Evolutionary conservation across 495 filamentous ascomycete genomes (phyloP).

Genomic region (Rhypophila decipiens): DNA sequence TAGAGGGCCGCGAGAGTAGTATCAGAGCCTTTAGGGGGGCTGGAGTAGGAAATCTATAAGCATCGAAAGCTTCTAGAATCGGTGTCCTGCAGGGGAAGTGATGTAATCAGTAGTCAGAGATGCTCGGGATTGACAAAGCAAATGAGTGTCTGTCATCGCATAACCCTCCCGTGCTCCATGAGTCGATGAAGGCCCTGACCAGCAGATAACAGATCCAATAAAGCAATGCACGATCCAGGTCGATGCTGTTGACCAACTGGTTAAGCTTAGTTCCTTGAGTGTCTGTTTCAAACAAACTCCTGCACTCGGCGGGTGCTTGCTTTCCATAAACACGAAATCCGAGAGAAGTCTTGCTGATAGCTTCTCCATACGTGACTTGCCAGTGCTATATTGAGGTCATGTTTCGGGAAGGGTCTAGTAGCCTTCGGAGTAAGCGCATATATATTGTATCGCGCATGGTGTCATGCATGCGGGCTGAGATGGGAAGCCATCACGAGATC

Average conservation of each 20-base stretch:
- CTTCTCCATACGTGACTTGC: too few relatives aligned
- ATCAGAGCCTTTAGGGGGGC: too few relatives aligned
- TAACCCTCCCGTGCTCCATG: too few relatives aligned
- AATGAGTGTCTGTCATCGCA: background rate
- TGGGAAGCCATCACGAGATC: background rate
- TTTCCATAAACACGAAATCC: background rate
- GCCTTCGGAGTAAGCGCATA: constrained; percentile 1
- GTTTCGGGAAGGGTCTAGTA: constrained; percentile 2
- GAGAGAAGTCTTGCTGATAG: too few relatives aligned
- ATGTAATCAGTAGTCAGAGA: too few relatives aligned
- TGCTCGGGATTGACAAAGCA: constrained; percentile 1
- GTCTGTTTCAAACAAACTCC: too few relatives aligned
- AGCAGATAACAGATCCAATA: too few relatives aligned
- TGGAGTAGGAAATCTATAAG: background rate
- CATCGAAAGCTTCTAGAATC: constrained; percentile 17
- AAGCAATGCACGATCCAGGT: too few relatives aligned
- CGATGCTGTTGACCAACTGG: too few relatives aligned
- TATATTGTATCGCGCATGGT: background rate
- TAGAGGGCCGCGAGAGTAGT: background rate
- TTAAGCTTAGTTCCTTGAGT: too few relatives aligned
- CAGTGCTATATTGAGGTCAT: background rate
- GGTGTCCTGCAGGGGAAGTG: constrained; percentile 8
- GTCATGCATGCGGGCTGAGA: background rate
- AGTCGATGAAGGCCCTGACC: too few relatives aligned
- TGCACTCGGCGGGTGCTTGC: background rate